phyloP scores from a whole-genome alignment of 140 eudicot genomes.

The Stevia rebaudiana region DNA sequence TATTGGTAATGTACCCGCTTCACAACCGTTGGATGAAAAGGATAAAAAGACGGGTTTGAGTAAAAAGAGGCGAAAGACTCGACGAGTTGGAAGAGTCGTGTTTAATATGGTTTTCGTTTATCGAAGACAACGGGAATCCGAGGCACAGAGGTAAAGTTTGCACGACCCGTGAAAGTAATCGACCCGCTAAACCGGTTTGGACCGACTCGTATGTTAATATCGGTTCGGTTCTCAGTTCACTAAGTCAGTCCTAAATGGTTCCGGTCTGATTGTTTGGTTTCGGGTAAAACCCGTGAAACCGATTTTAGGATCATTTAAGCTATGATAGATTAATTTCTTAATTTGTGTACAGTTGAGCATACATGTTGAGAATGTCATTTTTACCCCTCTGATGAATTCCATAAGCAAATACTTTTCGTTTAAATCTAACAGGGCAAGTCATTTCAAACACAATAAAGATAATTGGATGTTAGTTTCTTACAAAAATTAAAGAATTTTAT shows the following conservation, averaged over 20 bases:
- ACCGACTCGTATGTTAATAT: too few relatives aligned
- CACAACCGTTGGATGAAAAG: slow-evolving; percentile 34
- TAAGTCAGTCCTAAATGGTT: too few relatives aligned
- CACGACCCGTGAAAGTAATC: too few relatives aligned
- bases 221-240: too few relatives aligned
- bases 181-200: too few relatives aligned
- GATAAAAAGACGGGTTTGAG: slow-evolving; percentile 56
- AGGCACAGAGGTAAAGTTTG: slow-evolving; percentile 32
- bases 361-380: slow-evolving; percentile 21
- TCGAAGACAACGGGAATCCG: slow-evolving; percentile 59
- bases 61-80: slow-evolving; percentile 45
- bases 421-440: too few relatives aligned
- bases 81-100: slow-evolving; percentile 66
- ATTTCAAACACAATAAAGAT: too few relatives aligned
- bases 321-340: slow-evolving; percentile 17
- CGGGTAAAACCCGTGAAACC: too few relatives aligned
- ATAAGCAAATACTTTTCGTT: background rate
- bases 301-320: background rate
- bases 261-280: too few relatives aligned
- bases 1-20: slow-evolving; percentile 48
- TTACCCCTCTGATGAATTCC: slow-evolving; percentile 4
- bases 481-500: too few relatives aligned
- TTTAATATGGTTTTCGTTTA: slow-evolving; percentile 42
- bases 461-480: too few relatives aligned
- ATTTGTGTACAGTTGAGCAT: slow-evolving; percentile 21